phyloP scores from a whole-genome alignment of 768 basidiomycete species.

The Suillus clintonianus region DNA sequence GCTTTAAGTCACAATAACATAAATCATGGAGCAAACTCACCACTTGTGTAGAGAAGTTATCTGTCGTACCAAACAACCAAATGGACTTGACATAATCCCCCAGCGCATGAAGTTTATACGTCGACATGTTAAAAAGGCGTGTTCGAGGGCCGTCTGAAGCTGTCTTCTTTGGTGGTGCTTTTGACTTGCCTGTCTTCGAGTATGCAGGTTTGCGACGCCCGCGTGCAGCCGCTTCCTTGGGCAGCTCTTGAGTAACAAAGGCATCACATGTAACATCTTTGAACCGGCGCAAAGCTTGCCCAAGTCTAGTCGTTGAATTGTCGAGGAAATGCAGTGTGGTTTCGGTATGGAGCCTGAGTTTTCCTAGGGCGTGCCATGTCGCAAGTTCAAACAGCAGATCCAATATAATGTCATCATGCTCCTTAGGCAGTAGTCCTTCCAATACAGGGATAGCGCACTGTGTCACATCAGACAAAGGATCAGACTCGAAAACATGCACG shows the following conservation, averaged over 20 bases:
- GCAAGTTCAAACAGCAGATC: constrained; percentile 17
- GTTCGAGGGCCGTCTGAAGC: too few species aligned
- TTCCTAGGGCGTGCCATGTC: constrained; percentile 19
- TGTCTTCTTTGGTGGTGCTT: background rate
- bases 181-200: background rate
- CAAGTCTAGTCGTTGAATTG: constrained; percentile 10
- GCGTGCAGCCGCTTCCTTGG: constrained; percentile 37
- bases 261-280: constrained; percentile 20
- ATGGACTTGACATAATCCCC: too few species aligned
- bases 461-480: background rate
- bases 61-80: too few species aligned
- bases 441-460: constrained; percentile 27
- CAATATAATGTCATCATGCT: constrained; percentile 13
- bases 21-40: too few species aligned
- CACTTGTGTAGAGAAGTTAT: too few species aligned
- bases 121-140: too few species aligned
- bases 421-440: constrained; percentile 12
- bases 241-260: constrained; percentile 37
- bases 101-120: too few species aligned
- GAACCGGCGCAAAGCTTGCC: constrained; percentile 22
- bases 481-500: background rate
- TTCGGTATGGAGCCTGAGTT: constrained; percentile 20
- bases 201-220: constrained; percentile 11
- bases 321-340: constrained; percentile 11
- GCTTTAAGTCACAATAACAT: too few species aligned